Conservation (phyloP, 2,329 filamentous ascomycete species). For the Curvularia sp. region DNA sequence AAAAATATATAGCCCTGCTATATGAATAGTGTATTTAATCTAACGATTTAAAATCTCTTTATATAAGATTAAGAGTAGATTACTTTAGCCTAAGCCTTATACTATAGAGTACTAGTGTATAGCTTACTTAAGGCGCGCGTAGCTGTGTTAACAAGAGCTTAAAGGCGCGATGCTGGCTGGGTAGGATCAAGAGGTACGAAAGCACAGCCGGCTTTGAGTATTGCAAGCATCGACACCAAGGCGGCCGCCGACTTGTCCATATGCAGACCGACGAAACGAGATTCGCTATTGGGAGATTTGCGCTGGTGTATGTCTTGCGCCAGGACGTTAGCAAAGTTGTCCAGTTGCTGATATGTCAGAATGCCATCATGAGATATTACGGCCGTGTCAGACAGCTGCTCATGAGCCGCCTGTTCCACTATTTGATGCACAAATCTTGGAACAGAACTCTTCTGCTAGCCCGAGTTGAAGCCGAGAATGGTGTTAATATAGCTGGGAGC, state of each 20-base stretch:
- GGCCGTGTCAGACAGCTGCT: background rate
- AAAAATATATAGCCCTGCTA: too few relatives aligned
- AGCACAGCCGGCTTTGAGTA: constrained; percentile 1
- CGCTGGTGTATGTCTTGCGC: background rate
- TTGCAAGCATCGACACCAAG: background rate
- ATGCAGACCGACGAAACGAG: background rate
- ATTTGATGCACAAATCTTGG: constrained; percentile 1
- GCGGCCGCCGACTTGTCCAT: background rate
- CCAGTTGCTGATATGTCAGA: background rate
- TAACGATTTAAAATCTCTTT: too few relatives aligned
- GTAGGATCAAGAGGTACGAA: background rate
- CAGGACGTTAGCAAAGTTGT: background rate
- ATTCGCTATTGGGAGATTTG: background rate
- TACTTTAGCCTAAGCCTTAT: too few relatives aligned
- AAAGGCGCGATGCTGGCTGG: background rate
- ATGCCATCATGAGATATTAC: background rate
- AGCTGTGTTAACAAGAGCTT: background rate
- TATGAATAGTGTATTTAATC: too few relatives aligned
- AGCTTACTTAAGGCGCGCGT: too few relatives aligned
- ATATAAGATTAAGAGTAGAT: too few relatives aligned
- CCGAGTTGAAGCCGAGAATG: background rate
- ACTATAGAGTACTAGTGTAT: too few relatives aligned
- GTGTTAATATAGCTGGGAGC: background rate
- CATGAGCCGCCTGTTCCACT: background rate
- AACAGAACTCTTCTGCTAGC: background rate